Percentiles rank a stretch among this genome's conserved stretches.
phyloP scores from a whole-genome alignment of 306 rosid species.

The Malus asiatica region DNA sequence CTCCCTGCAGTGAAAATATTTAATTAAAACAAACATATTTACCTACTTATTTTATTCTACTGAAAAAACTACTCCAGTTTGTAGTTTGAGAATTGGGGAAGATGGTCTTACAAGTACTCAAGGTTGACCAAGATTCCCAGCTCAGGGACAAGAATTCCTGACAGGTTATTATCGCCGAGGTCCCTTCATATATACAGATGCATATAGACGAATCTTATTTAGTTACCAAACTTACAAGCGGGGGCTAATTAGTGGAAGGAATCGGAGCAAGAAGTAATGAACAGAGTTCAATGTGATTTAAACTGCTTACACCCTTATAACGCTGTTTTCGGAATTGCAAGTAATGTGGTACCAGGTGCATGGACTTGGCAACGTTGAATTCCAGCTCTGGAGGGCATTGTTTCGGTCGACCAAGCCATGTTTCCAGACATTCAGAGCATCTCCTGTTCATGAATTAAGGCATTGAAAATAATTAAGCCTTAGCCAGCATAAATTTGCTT shows the following conservation, averaged over 20 bases:
- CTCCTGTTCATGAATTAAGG: not conserved
- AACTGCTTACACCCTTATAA: conserved; percentile 21
- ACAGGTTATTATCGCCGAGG: conserved; percentile 16
- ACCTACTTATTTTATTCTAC: too few relatives aligned
- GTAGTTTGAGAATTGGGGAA: not conserved
- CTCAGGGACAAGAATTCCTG: conserved; percentile 19
- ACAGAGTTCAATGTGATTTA: not conserved
- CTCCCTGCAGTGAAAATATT: not conserved
- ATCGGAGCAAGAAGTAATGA: not conserved
- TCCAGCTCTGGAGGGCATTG: conserved; percentile 30
- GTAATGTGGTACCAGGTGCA: conserved; percentile 18
- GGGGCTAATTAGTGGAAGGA: not conserved
- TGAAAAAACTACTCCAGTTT: not conserved
- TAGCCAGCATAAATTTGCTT: not conserved
- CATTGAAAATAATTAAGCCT: not conserved
- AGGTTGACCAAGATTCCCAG: conserved; percentile 23
- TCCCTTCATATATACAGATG: conserved; percentile 12
- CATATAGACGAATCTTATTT: not conserved
- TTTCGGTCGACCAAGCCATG: conserved; percentile 12
- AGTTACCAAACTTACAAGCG: not conserved
- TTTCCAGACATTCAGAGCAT: conserved; percentile 19
- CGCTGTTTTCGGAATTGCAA: not conserved
- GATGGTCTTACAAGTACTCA: conserved; percentile 17
- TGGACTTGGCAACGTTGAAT: conserved; percentile 15
- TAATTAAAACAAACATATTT: too few relatives aligned